Conservation (phyloP, 805 yeast genomes). For the Ascoidea rubescens region DNA sequence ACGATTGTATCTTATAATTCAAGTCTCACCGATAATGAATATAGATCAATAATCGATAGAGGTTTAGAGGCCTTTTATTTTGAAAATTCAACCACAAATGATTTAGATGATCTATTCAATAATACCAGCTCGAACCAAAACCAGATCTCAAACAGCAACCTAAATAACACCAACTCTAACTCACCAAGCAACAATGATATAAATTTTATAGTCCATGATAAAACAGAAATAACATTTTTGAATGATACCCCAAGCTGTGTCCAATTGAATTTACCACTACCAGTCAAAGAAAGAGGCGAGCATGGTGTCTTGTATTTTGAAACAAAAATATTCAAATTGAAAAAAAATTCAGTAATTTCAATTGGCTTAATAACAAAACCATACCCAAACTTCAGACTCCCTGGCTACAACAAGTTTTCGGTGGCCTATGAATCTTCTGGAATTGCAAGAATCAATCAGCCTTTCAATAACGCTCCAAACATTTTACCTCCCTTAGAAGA, state of each 20-base stretch:
- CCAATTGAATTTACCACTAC: conserved; percentile 8
- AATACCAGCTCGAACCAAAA: not conserved
- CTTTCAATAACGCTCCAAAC: conserved; percentile 28
- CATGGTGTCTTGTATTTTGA: conserved; percentile 54
- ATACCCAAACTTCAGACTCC: conserved; percentile 60
- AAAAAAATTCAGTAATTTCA: conserved; percentile 34
- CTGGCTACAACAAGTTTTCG: conserved; percentile 60
- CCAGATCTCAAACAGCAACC: not conserved
- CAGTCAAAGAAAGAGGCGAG: conserved; percentile 5
- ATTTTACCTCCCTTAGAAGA: conserved; percentile 35
- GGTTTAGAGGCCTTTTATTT: conserved; percentile 10
- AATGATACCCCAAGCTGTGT: conserved; percentile 4
- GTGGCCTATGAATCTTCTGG: conserved; percentile 68
- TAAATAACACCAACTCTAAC: conserved; percentile 2
- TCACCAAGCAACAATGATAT: not conserved
- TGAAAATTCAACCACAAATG: not conserved
- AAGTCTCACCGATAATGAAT: conserved; percentile 4
- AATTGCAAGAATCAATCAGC: conserved; percentile 49
- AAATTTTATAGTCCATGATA: conserved; percentile 6
- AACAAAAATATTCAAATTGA: conserved; percentile 30
- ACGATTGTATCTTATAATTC: conserved; percentile 3
- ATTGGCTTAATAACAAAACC: conserved; percentile 63
- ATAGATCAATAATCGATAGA: conserved; percentile 8
- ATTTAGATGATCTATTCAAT: not conserved
- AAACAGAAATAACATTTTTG: conserved; percentile 8